phyloP scores from a whole-genome alignment of 192 early-diverging fungal species.

The Funneliformis geosporum region DNA sequence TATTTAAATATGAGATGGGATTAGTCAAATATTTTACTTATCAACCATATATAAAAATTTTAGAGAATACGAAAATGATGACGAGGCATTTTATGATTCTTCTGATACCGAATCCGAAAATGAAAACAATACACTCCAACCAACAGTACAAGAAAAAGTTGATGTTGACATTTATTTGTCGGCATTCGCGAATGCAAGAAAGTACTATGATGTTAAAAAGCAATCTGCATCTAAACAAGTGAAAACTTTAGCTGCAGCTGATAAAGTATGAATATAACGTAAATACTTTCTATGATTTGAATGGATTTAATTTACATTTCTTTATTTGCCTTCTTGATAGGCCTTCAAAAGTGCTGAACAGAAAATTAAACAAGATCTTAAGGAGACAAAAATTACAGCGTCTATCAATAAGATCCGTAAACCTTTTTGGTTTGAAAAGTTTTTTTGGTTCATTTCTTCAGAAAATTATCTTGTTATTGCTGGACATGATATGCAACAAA shows the following conservation, averaged over 20 bases:
- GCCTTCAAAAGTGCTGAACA: slow-evolving; percentile 89
- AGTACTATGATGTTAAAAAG: slow-evolving; percentile 86
- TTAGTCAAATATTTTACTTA: background rate
- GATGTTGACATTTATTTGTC: slow-evolving; percentile 89
- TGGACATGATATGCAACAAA: slow-evolving; percentile 90
- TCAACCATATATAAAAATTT: too few relatives aligned
- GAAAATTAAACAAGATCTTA: slow-evolving; percentile 83
- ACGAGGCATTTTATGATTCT: slow-evolving; percentile 22
- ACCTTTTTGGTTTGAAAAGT: slow-evolving; percentile 98
- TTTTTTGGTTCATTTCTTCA: slow-evolving; percentile 90
- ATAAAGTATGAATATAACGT: slow-evolving; percentile 50
- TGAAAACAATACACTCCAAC: slow-evolving; percentile 53
- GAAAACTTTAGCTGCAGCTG: slow-evolving; percentile 83
- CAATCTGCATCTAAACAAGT: slow-evolving; percentile 84
- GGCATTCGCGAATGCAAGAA: slow-evolving; percentile 87
- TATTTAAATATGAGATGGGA: background rate
- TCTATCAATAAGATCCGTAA: slow-evolving; percentile 86
- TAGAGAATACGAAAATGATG: slow-evolving; percentile 13
- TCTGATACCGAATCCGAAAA: slow-evolving; percentile 39
- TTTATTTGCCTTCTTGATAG: slow-evolving; percentile 20
- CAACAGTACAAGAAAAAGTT: slow-evolving; percentile 48
- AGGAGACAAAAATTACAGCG: slow-evolving; percentile 71
- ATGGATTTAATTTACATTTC: background rate
- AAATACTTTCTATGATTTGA: background rate
- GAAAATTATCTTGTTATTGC: slow-evolving; percentile 94